Evolutionary conservation across 176 grass and related monocot species (phyloP), one percentile per base, ranked within the genome.

Genomic region (Aegilops sharonensis): DNA sequence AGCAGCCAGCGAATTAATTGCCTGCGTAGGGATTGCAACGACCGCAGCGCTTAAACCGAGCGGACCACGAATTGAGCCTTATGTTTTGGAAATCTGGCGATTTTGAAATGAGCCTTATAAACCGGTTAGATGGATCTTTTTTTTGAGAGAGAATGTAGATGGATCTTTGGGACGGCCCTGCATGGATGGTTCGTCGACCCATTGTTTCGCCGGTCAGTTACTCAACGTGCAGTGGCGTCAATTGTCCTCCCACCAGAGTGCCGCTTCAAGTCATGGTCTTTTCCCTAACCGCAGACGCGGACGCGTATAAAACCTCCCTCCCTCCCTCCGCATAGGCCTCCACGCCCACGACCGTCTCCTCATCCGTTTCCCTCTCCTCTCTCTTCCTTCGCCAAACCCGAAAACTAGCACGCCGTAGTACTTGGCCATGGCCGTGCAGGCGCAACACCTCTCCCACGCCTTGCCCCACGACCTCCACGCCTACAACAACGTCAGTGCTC

Each of bases 341-440:
- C 48, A 36, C 63, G 32, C 64, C 15, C 17, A n/a, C 50, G 50
- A 54, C 50, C 50, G 50, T 54, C 5, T 7, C 30, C 20, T 25
- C 24, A 43, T 32, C 59, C 85, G 13, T 52, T 62, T 25, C 71
- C 70, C n/a, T 4, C 9, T 2, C 54, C 39, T 61, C 54, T 30
- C 68, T 59, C 35, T 80, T 40, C 10, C 48, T 52, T 52, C 48
- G 48, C 34, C 50, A 36, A 12, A 11, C 31, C 45, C 12, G 4
- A 48, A 48, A 48, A 9, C 50, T 73, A 21, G 11, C 43, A 8
- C 54, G 50, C 50, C 50, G 50, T 18, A 54, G 68, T 30, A 31
- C 17, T 17, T 67, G 37, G 64, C 9, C 80, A 94, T 94, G 92
- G 92, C 89, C 74, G 76, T 94, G 74, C 86, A 91, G 66, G 86